A percentile compares a stretch with the other conserved stretches of the same genome.
These are phyloP conservation scores for Rhizopogon vinicolor DNA, from an alignment of 768 basidiomycete genomes.

Conservation along the genomic window DNA sequence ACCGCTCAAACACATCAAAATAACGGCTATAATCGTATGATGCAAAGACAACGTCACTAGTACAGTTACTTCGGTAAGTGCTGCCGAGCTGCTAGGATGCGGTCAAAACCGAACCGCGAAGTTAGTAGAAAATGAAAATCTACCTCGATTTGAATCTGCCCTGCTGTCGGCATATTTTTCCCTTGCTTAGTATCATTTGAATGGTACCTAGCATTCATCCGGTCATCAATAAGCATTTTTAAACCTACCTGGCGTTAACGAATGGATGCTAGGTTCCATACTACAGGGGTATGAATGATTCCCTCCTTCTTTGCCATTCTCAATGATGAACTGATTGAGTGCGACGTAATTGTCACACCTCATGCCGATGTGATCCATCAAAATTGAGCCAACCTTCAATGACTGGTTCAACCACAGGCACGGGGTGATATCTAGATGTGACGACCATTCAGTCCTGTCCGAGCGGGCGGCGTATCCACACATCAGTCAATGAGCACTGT, in stretches of 20 bases:
- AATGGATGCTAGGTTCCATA: conserved; percentile 91
- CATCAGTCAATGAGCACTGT: no score
- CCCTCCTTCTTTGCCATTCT: conserved; percentile 37
- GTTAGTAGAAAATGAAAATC: no score
- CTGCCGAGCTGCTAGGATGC: no score
- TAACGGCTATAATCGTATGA: no score
- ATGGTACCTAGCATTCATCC: conserved; percentile 51
- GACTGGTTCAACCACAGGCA: no score
- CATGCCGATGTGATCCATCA: conserved; percentile 87
- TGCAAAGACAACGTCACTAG: no score
- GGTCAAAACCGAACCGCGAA: no score
- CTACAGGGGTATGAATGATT: conserved; percentile 31
- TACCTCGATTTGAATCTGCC: no score
- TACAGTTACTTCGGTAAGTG: no score
- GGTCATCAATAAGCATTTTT: conserved; percentile 50
- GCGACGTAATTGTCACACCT: conserved; percentile 69
- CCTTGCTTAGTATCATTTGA: conserved; percentile 90
- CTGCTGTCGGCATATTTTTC: conserved; percentile 33
- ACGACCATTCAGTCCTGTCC: conserved; percentile 88
- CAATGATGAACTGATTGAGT: conserved; percentile 70
- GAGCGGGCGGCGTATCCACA: no score
- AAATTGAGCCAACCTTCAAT: conserved; percentile 37
- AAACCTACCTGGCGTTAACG: conserved; percentile 57
- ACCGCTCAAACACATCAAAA: no score
- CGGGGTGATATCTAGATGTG: background rate